Evolutionary conservation across 1,284 basidiomycete species (phyloP).

Genomic region (Rhodofomes roseus): DNA sequence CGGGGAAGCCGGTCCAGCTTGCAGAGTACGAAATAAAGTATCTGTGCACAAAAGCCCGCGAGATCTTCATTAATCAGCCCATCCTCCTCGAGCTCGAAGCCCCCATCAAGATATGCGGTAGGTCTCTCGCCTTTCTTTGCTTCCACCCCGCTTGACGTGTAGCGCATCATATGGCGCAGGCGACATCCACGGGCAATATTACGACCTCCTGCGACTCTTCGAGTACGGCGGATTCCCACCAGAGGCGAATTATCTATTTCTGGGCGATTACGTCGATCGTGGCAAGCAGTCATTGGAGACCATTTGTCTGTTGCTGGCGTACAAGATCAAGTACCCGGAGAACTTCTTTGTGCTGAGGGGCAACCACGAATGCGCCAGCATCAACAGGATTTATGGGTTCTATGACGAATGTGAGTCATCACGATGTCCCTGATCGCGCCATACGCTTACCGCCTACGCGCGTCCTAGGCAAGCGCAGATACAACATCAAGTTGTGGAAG

Average conservation of each 20-base stretch:
- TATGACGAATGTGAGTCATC: constrained; percentile 86
- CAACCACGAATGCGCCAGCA: constrained; percentile 93
- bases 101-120: constrained; percentile 96
- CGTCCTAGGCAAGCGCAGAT: constrained; percentile 84
- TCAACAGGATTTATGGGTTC: constrained; percentile 95
- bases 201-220: constrained; percentile 89
- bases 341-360: constrained; percentile 96
- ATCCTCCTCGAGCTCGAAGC: constrained; percentile 93
- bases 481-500: constrained; percentile 99
- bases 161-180: constrained; percentile 40
- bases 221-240: constrained; percentile 95
- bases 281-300: constrained; percentile 95
- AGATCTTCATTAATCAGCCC: constrained; percentile 96
- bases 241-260: constrained; percentile 94
- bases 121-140: constrained; percentile 23
- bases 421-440: background rate
- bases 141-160: constrained; percentile 4
- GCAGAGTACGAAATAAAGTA: constrained; percentile 97
- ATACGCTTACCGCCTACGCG: constrained; percentile 2
- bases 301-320: constrained; percentile 86
- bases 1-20: constrained; percentile 90
- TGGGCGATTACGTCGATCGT: constrained; percentile 94
- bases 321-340: constrained; percentile 99
- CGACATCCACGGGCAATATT: constrained; percentile 95
- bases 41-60: constrained; percentile 90